These are phyloP conservation scores for Aspergillus nanangensis DNA, from an alignment of 495 filamentous ascomycete genomes.

Conservation along the genomic window DNA sequence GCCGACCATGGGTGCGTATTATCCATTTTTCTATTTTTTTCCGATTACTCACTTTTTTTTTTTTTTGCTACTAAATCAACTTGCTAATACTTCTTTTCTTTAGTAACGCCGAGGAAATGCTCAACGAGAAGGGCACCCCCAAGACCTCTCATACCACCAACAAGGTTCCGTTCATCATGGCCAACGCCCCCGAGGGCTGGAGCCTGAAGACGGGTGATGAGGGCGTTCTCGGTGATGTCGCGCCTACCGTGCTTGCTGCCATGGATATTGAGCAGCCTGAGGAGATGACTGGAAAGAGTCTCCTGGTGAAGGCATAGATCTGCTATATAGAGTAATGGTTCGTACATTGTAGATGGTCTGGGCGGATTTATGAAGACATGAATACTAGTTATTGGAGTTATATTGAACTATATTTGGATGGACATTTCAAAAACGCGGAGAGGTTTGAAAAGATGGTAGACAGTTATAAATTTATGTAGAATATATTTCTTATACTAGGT, in stretches of 20 bases:
- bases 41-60: neutral
- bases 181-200: constrained; percentile 88
- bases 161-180: constrained; percentile 96
- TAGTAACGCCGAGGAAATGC: constrained; percentile 97
- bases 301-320: constrained; percentile 64
- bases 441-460: too few relatives aligned
- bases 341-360: constrained; percentile 11
- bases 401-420: constrained; percentile 3
- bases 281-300: constrained; percentile 85
- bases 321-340: constrained; percentile 15
- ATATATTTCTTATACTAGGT: too few relatives aligned
- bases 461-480: too few relatives aligned
- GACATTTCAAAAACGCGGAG: too few relatives aligned
- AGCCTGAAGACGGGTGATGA: constrained; percentile 69
- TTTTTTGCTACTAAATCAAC: too few relatives aligned
- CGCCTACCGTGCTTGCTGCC: constrained; percentile 80
- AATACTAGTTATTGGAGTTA: constrained; percentile 15
- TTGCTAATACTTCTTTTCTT: too few relatives aligned
- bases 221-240: constrained; percentile 93
- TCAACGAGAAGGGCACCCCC: constrained; percentile 87
- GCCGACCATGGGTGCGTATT: constrained; percentile 78
- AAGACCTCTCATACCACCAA: constrained; percentile 98
- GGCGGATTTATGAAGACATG: constrained; percentile 22
- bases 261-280: constrained; percentile 89
- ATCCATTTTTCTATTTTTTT: neutral